phyloP scores from a whole-genome alignment of 148 eudicot genomes.

The Rheum nobile region DNA sequence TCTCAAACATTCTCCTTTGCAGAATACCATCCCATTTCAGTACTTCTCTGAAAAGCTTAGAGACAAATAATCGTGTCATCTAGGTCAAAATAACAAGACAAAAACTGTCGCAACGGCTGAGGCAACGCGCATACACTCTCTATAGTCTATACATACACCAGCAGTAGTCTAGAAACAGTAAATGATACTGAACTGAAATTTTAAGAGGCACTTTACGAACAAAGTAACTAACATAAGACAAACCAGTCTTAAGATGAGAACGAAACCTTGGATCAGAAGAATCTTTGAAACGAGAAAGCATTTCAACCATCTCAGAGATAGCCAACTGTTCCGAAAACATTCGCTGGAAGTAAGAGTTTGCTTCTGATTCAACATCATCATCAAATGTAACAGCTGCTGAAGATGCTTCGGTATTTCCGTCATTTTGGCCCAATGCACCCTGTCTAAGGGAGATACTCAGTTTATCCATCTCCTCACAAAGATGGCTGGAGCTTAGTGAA shows the following conservation, averaged over 20 bases:
- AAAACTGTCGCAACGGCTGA: not conserved
- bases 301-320: slow-evolving; percentile 70
- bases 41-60: not conserved
- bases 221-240: not conserved
- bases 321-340: slow-evolving; percentile 76
- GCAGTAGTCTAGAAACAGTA: not conserved
- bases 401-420: slow-evolving; percentile 26
- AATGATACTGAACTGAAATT: not conserved
- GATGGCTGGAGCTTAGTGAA: slow-evolving; percentile 31
- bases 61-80: not conserved
- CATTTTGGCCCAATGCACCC: slow-evolving; percentile 33
- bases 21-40: not conserved
- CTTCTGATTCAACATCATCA: slow-evolving; percentile 76
- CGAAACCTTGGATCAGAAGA: slow-evolving; percentile 63
- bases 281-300: slow-evolving; percentile 83
- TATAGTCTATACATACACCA: not conserved
- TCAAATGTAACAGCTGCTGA: slow-evolving; percentile 37
- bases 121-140: not conserved
- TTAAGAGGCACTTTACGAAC: not conserved
- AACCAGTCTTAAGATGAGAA: slow-evolving; percentile 6
- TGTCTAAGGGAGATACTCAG: slow-evolving; percentile 36
- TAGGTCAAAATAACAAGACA: not conserved
- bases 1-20: not conserved
- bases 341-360: slow-evolving; percentile 76
- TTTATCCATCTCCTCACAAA: slow-evolving; percentile 59